Evolutionary conservation across 768 basidiomycete species (phyloP), one percentile per base, ranked within the genome.

Genomic region (Kwoniella shandongensis): DNA sequence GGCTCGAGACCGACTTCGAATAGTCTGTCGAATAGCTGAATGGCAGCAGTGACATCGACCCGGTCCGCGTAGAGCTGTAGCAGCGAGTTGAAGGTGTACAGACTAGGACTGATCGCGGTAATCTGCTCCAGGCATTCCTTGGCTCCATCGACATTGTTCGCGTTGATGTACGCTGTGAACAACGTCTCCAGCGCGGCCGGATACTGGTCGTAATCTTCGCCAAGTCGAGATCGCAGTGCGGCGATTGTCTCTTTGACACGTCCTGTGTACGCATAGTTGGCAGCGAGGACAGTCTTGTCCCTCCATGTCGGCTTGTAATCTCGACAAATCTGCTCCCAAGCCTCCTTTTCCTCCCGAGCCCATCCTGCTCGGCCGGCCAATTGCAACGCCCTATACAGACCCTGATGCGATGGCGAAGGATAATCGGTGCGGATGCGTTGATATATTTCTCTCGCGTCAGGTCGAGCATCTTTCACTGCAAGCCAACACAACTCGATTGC

Each of bases 1-100:
- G 85, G 84, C 35, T 65, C 51, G 18, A 85, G 51, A 1, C 81
- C 79, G 3, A 79, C 77, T 2, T 70, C 63, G 13, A 62, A 41
- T 22, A 75, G 50, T 27, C 61, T 51, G 20, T 61, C 57, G 54
- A 75, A 74, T 0, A 72, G 47, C 18, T 45, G 26, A 11, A 66
- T 54, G 7, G 72, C 61, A 15, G 45, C 25, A 30, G 44, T 51
- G 26, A 69, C 54, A 42, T 75, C 65, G 32, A 27, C 62, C 3
- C 66, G 59, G 2, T 58, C 42, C 1, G 69, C 66, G 44, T 55
- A 58, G 11, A 61, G 67, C 32, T 54, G 51, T 18, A 74, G 39
- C 17, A 69, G 45, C 3, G 62, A 39, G 51, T 71, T 68, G 66
- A 62, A 48, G 2, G 62, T 44, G 12, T 53, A 39, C 1, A 62